Conservation (phyloP, 176 grass and related monocot genomes). For the Avena atlantica region DNA sequence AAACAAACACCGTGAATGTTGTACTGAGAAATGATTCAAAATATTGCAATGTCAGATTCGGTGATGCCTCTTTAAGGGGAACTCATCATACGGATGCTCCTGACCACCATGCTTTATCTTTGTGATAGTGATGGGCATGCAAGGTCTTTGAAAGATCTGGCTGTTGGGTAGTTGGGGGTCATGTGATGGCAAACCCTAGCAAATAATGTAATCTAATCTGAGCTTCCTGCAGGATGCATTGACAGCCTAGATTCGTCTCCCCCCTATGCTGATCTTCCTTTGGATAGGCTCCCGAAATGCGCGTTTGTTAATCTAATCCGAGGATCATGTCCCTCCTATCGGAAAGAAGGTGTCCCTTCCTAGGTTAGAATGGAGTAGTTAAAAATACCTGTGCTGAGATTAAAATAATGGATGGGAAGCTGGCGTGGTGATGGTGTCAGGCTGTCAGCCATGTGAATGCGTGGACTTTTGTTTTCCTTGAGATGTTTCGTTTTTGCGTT, state of each 20-base stretch:
- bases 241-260: constrained; percentile 48
- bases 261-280: constrained; percentile 55
- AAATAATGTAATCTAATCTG: constrained; percentile 23
- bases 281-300: constrained; percentile 47
- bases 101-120: constrained; percentile 54
- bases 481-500: not conserved
- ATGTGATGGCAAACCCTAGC: constrained; percentile 56
- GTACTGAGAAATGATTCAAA: not conserved
- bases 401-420: not conserved
- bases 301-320: constrained; percentile 36
- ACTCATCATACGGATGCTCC: constrained; percentile 56
- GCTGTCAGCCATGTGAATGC: constrained; percentile 4
- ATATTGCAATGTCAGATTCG: constrained; percentile 25
- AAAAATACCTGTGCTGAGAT: constrained; percentile 34
- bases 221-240: constrained; percentile 31
- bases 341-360: constrained; percentile 39
- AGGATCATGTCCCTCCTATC: constrained; percentile 32
- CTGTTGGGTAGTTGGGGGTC: constrained; percentile 81
- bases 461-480: not conserved
- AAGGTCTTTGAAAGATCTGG: constrained; percentile 60
- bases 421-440: constrained; percentile 13
- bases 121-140: constrained; percentile 52
- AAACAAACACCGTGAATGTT: not conserved
- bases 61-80: constrained; percentile 62
- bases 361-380: constrained; percentile 34